Evolutionary conservation across 2,329 filamentous ascomycete genomes (phyloP).

Genomic region (Colletotrichum graminicola): DNA sequence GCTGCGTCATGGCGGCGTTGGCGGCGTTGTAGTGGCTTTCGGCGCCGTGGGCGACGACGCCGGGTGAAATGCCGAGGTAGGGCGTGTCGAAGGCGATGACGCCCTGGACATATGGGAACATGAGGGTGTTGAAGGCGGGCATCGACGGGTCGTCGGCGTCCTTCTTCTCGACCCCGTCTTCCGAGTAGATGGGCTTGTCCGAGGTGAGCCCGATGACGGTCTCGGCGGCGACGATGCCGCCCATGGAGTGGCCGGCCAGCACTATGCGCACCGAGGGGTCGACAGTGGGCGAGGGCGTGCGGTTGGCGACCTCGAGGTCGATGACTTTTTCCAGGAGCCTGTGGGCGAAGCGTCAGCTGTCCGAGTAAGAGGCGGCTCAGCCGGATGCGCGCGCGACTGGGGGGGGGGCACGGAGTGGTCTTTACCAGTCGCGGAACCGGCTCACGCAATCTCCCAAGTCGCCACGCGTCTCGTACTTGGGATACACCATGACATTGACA

Average conservation of each 20-base stretch:
- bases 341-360: constrained; percentile 4
- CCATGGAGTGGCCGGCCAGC: constrained; percentile 89
- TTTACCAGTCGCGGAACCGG: constrained; percentile 80
- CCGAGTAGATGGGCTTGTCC: constrained; percentile 65
- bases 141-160: constrained; percentile 45
- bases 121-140: constrained; percentile 69
- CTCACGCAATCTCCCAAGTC: constrained; percentile 78
- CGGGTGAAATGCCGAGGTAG: constrained; percentile 84
- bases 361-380: constrained; percentile 1
- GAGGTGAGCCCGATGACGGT: constrained; percentile 79
- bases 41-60: constrained; percentile 86
- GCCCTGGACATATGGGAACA: constrained; percentile 94
- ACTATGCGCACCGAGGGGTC: constrained; percentile 87
- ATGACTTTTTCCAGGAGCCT: constrained; percentile 94
- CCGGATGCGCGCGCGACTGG: not conserved
- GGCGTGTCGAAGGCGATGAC: constrained; percentile 96
- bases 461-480: constrained; percentile 84
- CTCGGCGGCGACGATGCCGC: constrained; percentile 94
- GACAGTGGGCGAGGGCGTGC: constrained; percentile 84
- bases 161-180: constrained; percentile 55
- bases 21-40: constrained; percentile 86
- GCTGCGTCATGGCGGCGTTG: constrained; percentile 75
- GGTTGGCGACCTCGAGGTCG: constrained; percentile 87
- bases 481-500: constrained; percentile 78
- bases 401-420: constrained; percentile 13